Evolutionary conservation across 129 eudicot genomes (phyloP).

Genomic region (Flaveria bidentis): DNA sequence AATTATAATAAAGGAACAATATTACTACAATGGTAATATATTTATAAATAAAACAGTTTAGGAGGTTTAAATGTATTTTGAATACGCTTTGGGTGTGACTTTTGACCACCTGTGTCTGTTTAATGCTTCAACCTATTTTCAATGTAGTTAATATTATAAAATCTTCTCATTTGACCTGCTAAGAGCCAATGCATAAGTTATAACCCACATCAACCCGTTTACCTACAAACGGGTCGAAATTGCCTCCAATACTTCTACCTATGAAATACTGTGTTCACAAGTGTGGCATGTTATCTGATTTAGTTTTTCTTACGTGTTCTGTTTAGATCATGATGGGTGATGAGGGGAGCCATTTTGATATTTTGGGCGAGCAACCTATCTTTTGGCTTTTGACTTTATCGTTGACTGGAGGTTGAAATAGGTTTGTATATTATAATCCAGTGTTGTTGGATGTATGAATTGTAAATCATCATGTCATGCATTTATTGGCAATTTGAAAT

Average conservation of each 20-base stretch:
- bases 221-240: neutral
- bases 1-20: neutral
- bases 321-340: constrained; percentile 29
- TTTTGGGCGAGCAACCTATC: neutral
- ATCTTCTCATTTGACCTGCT: neutral
- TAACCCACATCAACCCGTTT: neutral
- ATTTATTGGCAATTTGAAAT: neutral
- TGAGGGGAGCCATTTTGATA: neutral
- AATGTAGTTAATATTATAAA: neutral
- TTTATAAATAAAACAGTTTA: neutral
- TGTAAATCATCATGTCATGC: neutral
- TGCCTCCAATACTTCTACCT: too few relatives aligned
- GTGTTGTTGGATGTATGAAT: neutral
- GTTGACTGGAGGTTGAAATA: constrained; percentile 7
- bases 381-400: neutral
- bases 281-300: neutral
- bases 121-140: neutral
- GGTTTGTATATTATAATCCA: constrained; percentile 10
- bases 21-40: neutral
- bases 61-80: neutral
- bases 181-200: neutral
- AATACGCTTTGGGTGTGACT: neutral
- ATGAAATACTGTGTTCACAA: too few relatives aligned
- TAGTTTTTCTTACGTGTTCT: neutral
- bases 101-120: neutral